phyloP scores from a whole-genome alignment of 306 rosid genomes.

The Dryas alaskensis region DNA sequence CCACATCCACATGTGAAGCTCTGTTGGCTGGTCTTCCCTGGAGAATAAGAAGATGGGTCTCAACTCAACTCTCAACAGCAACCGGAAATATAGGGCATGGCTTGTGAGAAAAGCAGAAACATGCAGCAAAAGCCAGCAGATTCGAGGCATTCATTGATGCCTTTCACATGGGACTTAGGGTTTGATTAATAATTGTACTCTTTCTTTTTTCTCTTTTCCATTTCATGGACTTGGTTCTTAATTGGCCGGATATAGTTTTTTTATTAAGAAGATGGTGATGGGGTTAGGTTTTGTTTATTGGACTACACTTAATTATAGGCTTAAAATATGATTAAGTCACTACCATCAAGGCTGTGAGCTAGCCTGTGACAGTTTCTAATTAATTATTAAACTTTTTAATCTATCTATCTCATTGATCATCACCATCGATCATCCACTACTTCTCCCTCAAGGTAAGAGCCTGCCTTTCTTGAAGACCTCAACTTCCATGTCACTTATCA shows the following conservation, averaged over 20 bases:
- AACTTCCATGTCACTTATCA: not conserved
- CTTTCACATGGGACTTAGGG: conserved; percentile 40
- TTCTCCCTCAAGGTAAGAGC: conserved; percentile 22
- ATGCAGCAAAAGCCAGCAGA: conserved; percentile 18
- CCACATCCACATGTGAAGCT: conserved; percentile 28
- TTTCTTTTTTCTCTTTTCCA: not conserved
- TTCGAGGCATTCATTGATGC: conserved; percentile 37
- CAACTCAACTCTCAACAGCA: conserved; percentile 1
- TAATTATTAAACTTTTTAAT: not conserved
- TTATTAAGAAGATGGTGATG: conserved; percentile 24
- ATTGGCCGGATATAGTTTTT: conserved; percentile 8
- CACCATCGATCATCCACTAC: conserved; percentile 16
- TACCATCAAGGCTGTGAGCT: conserved; percentile 25
- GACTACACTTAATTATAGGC: conserved; percentile 2
- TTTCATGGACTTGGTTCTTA: conserved; percentile 35
- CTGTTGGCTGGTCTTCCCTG: conserved; percentile 26
- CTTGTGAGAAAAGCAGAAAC: not conserved
- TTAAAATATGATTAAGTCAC: conserved; percentile 28
- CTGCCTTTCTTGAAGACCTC: conserved; percentile 32
- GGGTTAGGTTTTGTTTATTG: conserved; percentile 26
- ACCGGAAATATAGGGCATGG: conserved; percentile 34
- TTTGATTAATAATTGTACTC: not conserved
- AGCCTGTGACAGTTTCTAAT: conserved; percentile 13
- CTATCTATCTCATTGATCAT: conserved; percentile 11
- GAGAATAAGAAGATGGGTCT: conserved; percentile 18